Evolutionary conservation across 495 filamentous ascomycete genomes (phyloP).

Genomic region (Stereocaulon alpinum): DNA sequence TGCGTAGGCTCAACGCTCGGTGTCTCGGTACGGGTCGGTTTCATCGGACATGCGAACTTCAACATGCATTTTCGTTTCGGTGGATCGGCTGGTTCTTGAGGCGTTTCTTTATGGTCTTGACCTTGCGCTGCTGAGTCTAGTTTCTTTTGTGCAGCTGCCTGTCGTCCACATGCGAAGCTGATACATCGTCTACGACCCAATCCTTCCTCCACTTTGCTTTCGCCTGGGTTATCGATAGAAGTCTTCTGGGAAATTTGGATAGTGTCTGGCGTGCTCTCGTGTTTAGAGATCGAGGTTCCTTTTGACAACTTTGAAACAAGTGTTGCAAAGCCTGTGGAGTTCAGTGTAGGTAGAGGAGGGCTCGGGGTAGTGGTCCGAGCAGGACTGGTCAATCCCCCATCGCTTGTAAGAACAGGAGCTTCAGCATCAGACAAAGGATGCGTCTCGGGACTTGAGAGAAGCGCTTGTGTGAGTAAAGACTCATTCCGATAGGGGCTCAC

Average conservation of each 20-base stretch:
- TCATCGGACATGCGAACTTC: conserved; percentile 51
- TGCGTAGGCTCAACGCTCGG: not conserved
- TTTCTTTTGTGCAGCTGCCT: conserved; percentile 16
- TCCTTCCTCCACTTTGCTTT: conserved; percentile 43
- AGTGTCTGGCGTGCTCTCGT: conserved; percentile 9
- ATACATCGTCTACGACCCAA: conserved; percentile 77
- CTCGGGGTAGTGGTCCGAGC: conserved; percentile 81
- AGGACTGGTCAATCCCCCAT: conserved; percentile 84
- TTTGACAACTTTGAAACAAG: conserved; percentile 10
- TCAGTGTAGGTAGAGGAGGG: conserved; percentile 53
- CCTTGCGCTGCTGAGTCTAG: not conserved
- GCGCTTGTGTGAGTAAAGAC: conserved; percentile 71
- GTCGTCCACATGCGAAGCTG: conserved; percentile 71
- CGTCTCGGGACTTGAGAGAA: conserved; percentile 54
- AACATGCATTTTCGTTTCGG: conserved; percentile 44
- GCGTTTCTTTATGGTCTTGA: not conserved
- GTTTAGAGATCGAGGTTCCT: not conserved
- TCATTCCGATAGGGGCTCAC: conserved; percentile 44
- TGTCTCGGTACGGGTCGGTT: conserved; percentile 25
- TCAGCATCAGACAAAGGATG: conserved; percentile 29
- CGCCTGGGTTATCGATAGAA: conserved; percentile 24
- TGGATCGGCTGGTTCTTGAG: conserved; percentile 14
- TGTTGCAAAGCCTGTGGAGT: not conserved
- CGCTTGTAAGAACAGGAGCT: conserved; percentile 58
- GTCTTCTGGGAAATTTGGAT: conserved; percentile 20